Percentiles rank a stretch among this genome's conserved stretches.
These are phyloP conservation scores for Rhizopus arrhizus DNA, from an alignment of 371 early-diverging fungal species.

Conservation along the genomic window DNA sequence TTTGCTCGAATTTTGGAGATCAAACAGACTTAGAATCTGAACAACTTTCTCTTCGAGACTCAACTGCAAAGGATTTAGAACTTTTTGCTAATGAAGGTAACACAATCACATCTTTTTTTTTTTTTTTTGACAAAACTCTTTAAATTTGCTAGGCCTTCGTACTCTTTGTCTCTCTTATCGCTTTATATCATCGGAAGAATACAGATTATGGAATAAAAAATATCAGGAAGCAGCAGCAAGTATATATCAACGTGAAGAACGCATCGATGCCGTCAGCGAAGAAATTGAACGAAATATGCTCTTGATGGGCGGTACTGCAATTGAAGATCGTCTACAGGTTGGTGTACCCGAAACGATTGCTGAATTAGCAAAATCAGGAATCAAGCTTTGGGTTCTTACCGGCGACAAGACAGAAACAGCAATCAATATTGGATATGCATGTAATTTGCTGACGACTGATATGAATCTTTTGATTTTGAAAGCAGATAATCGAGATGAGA, in stretches of 20 bases:
- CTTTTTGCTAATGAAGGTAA: conserved; percentile 81
- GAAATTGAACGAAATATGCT: conserved; percentile 72
- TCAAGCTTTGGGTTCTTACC: conserved; percentile 94
- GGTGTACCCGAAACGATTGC: conserved; percentile 86
- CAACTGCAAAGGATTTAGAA: conserved; percentile 52
- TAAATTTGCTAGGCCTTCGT: conserved; percentile 61
- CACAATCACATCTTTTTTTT: conserved; percentile 12
- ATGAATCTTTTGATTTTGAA: conserved; percentile 74
- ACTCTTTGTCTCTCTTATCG: conserved; percentile 82
- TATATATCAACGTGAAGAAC: conserved; percentile 73
- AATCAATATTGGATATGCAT: conserved; percentile 84
- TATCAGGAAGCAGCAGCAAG: conserved; percentile 68
- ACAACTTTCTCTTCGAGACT: conserved; percentile 37
- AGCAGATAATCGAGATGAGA: conserved; percentile 59
- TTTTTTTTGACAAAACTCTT: conserved; percentile 2
- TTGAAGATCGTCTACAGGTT: conserved; percentile 92
- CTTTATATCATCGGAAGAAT: conserved; percentile 72
- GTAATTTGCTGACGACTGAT: conserved; percentile 69
- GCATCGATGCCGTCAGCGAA: conserved; percentile 70
- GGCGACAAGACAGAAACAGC: conserved; percentile 93
- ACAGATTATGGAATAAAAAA: conserved; percentile 56
- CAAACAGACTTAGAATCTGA: conserved; percentile 46
- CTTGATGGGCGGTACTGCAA: conserved; percentile 87
- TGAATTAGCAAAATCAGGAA: conserved; percentile 77
- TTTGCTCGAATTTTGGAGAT: conserved; percentile 56